Base-by-base conservation (phyloP, 1,284 basidiomycete species). In the Hemileia vastatrix region DNA sequence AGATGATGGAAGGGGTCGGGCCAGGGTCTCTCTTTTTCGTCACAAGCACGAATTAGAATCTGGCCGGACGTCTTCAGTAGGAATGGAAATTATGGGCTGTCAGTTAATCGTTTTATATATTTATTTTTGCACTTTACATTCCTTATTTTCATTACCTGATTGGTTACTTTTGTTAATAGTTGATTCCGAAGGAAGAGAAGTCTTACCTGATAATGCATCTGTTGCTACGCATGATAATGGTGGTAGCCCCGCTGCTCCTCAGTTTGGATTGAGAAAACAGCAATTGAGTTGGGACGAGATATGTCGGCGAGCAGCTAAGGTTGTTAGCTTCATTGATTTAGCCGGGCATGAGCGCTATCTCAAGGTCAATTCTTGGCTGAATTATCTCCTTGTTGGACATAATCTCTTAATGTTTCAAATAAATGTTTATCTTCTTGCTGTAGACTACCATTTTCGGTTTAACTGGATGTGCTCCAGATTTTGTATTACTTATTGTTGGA, bases 31-130 rank as follows among this genome's bases (percentile, higher is more conserved):
- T 2, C 79, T 98, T 5, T 97, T 97, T 78, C 81, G 94, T 51
- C 95, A 99, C 77, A 96, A 97, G 76, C 94, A 98, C 73, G 94
- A 99, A 77, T 81, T 97, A 66, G 94, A 98, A 78, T 91, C 88
- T 8, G 94, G 95, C 1, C 80, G 95, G 58, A 97, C 94, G 0
- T 91, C 88, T 31, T 90, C 87, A 65, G 90, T 97, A 33, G 94
- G 95, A 48, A 90, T 95, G 85, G 93, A 97, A 81, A 90, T 90
- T 69, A 70, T 75, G 69, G 74, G 74, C 55, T 48, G 52, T 54
- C 27, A 21, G 57, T 53, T 15, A 27, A n/a, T 13, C 40, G 6
- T 31, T 52, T 76, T 54, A 43, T 27, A 40, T 36, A 1, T 32
- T 24, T 43, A 23, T 43, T 56, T 64, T 50, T 50, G 13, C 15